Percentiles rank a stretch among this genome's conserved stretches.
Conservation (phyloP, 306 rosid genomes). For the Cyamopsis tetragonoloba region DNA sequence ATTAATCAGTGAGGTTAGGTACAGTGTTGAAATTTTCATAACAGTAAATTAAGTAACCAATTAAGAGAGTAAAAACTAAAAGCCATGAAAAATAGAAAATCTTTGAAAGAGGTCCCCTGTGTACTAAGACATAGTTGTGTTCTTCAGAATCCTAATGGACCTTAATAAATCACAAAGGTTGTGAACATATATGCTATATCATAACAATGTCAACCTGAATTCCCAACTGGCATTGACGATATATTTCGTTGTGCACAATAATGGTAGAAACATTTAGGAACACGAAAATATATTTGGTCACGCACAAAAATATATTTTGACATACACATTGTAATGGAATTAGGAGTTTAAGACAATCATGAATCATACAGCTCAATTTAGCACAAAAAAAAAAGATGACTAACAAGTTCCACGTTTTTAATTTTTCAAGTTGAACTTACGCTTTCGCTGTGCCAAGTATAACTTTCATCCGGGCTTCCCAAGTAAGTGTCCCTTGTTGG, state of each 20-base stretch:
- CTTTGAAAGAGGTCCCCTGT: not conserved
- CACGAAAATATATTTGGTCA: not conserved
- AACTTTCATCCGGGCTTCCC: conserved; percentile 97
- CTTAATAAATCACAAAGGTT: not conserved
- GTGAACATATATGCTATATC: not conserved
- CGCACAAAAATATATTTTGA: not conserved
- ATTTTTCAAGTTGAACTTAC: conserved; percentile 51
- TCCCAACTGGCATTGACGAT: not conserved
- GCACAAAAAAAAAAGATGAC: not conserved
- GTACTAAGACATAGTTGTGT: not conserved
- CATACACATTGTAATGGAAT: not conserved
- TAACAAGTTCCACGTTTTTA: not conserved
- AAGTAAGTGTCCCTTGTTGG: conserved; percentile 66
- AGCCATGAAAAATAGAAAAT: not conserved
- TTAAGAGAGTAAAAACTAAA: not conserved
- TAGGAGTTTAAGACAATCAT: not conserved
- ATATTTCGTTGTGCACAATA: not conserved
- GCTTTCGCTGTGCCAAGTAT: conserved; percentile 90
- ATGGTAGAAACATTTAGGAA: not conserved
- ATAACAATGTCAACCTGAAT: not conserved
- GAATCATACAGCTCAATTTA: not conserved
- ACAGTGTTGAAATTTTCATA: conserved; percentile 1
- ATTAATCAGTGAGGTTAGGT: not conserved
- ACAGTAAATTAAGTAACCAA: not conserved
- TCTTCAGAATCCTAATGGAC: not conserved